Percentiles rank a stretch among this genome's conserved stretches.
These are phyloP conservation scores for Acer negundo DNA, from an alignment of 345 rosid genomes.

Conservation along the genomic window DNA sequence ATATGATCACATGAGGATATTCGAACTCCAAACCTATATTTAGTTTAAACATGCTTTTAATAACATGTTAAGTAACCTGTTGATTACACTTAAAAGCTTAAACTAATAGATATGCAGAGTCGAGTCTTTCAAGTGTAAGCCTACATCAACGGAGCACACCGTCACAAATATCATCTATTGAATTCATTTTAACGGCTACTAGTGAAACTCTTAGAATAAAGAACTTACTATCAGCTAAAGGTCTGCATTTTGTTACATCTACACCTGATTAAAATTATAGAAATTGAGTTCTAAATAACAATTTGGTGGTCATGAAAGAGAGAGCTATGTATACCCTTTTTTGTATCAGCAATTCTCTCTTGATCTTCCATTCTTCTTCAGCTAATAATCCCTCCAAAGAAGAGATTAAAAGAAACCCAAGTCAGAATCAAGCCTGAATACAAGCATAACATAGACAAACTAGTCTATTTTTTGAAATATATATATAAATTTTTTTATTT, in stretches of 20 bases:
- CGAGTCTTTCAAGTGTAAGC: no score
- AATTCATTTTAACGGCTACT: neutral
- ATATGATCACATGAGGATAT: neutral
- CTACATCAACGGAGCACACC: no score
- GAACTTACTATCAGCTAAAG: neutral
- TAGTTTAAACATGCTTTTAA: neutral
- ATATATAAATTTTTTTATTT: no score
- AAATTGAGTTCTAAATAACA: neutral
- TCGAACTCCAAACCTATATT: neutral
- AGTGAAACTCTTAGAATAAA: neutral
- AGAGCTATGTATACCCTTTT: constrained; percentile 58
- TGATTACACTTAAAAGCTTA: no score
- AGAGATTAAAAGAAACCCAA: constrained; percentile 21
- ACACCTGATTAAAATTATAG: neutral
- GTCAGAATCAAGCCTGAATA: constrained; percentile 9
- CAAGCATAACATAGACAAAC: neutral
- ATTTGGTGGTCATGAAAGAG: neutral
- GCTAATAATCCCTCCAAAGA: constrained; percentile 61
- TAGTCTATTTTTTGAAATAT: no score
- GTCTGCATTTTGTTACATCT: neutral
- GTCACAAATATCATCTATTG: no score
- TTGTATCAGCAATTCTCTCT: constrained; percentile 77
- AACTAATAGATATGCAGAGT: neutral
- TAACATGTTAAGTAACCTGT: neutral
- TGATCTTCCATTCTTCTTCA: constrained; percentile 93